These are phyloP conservation scores for Ceratocystis papillata DNA, from an alignment of 2,329 filamentous ascomycete genomes.

Conservation along the genomic window DNA sequence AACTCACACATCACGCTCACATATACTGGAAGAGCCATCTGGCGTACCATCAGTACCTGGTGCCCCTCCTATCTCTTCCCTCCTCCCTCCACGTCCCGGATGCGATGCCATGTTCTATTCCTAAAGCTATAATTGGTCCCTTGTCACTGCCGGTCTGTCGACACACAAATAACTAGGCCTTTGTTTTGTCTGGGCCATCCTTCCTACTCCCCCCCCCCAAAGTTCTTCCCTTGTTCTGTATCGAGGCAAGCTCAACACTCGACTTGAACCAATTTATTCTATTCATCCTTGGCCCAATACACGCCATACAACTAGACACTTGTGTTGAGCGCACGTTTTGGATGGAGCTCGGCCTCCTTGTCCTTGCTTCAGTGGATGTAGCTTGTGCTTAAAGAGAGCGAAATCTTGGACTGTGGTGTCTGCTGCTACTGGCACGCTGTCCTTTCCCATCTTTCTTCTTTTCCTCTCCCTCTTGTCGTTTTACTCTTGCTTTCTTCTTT, in stretches of 20 bases:
- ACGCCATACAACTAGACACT: background rate
- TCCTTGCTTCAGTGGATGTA: background rate
- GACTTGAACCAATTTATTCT: background rate
- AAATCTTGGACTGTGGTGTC: background rate
- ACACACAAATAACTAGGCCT: background rate
- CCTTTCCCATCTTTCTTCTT: background rate
- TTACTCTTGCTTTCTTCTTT: background rate
- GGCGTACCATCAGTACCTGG: background rate
- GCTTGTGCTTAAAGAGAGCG: conserved; percentile 5
- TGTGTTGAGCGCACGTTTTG: conserved; percentile 1
- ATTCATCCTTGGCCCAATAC: background rate
- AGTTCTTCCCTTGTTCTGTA: background rate
- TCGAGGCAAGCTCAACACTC: background rate
- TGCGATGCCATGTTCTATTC: conserved; percentile 3
- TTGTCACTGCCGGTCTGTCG: background rate
- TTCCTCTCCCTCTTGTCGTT: conserved; percentile 20
- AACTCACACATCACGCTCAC: background rate
- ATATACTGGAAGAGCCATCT: no score
- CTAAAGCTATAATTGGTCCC: conserved; percentile 7
- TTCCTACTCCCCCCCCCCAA: background rate
- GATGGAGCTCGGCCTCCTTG: background rate
- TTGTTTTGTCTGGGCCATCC: conserved; percentile 1
- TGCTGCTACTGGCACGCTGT: background rate
- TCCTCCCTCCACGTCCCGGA: background rate
- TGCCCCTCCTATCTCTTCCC: background rate